phyloP scores from a whole-genome alignment of 805 yeast species.

The Metschnikowia chrysomelidarum region DNA sequence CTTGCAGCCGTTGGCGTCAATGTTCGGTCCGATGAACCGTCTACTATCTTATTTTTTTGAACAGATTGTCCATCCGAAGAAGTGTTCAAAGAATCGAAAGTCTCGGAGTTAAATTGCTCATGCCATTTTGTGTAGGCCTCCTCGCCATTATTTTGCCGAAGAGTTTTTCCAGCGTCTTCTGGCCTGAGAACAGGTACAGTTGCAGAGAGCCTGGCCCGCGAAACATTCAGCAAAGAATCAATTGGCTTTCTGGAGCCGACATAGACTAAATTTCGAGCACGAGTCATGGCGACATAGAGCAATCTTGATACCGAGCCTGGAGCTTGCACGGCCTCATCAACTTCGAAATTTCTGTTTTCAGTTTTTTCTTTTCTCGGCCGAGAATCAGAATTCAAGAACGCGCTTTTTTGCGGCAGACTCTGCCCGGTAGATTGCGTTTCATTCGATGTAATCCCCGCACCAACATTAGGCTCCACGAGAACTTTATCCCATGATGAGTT shows the following conservation, averaged over 20 bases:
- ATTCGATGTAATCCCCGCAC: not conserved
- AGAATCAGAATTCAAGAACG: not conserved
- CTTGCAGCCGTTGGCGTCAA: too few species aligned
- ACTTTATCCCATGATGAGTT: slow-evolving; percentile 14
- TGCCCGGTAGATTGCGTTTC: not conserved
- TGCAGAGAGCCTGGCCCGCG: too few species aligned
- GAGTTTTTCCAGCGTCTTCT: too few species aligned
- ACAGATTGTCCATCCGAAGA: too few species aligned
- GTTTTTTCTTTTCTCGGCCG: not conserved
- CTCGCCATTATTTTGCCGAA: too few species aligned
- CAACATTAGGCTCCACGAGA: slow-evolving; percentile 4
- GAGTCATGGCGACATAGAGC: slow-evolving; percentile 64
- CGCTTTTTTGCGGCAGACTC: too few species aligned
- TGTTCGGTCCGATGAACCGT: too few species aligned
- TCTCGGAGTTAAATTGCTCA: too few species aligned
- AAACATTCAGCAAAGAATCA: slow-evolving; percentile 9
- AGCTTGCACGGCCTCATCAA: not conserved
- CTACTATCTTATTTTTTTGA: too few species aligned
- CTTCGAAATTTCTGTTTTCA: not conserved
- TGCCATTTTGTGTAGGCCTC: too few species aligned
- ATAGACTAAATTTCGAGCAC: slow-evolving; percentile 53
- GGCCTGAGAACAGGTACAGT: too few species aligned
- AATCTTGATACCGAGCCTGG: slow-evolving; percentile 25
- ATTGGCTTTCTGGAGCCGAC: slow-evolving; percentile 19
- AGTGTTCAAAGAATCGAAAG: too few species aligned